Conservation (phyloP, 345 rosid species). For the Litchi chinensis region DNA sequence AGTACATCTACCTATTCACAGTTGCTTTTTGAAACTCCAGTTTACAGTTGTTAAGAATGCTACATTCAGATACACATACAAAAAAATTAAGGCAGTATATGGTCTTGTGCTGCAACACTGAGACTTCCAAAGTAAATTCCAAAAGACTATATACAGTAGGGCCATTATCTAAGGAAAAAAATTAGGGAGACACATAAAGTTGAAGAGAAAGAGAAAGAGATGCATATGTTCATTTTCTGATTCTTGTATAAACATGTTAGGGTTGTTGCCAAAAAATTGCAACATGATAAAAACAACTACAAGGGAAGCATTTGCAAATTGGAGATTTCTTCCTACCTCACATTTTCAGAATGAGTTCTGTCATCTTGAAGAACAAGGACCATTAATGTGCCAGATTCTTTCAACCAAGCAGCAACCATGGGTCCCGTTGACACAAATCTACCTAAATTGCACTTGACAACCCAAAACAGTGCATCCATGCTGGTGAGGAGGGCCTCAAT, state of each 20-base stretch:
- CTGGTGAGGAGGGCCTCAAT: constrained; percentile 67
- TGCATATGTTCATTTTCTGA: constrained; percentile 8
- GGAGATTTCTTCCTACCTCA: constrained; percentile 32
- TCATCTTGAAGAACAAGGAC: constrained; percentile 76
- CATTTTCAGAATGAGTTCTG: constrained; percentile 37
- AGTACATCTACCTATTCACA: no score
- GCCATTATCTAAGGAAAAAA: not conserved
- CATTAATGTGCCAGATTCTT: constrained; percentile 66
- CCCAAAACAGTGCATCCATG: constrained; percentile 75
- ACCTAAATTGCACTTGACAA: constrained; percentile 79
- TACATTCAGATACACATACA: not conserved
- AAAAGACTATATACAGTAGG: not conserved
- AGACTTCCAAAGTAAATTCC: not conserved
- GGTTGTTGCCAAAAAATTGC: no score
- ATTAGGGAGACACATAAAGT: not conserved
- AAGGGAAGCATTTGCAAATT: constrained; percentile 47
- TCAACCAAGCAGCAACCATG: constrained; percentile 77
- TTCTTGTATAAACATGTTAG: constrained; percentile 6
- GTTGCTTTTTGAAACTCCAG: no score
- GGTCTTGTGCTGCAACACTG: not conserved
- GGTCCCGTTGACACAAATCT: constrained; percentile 74
- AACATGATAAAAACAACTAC: constrained; percentile 32
- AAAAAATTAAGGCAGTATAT: not conserved
- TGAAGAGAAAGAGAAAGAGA: not conserved
- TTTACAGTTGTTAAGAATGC: not conserved